These are phyloP conservation scores for Sodiomyces alkalinus DNA, from an alignment of 2,329 filamentous ascomycete species.

Conservation along the genomic window DNA sequence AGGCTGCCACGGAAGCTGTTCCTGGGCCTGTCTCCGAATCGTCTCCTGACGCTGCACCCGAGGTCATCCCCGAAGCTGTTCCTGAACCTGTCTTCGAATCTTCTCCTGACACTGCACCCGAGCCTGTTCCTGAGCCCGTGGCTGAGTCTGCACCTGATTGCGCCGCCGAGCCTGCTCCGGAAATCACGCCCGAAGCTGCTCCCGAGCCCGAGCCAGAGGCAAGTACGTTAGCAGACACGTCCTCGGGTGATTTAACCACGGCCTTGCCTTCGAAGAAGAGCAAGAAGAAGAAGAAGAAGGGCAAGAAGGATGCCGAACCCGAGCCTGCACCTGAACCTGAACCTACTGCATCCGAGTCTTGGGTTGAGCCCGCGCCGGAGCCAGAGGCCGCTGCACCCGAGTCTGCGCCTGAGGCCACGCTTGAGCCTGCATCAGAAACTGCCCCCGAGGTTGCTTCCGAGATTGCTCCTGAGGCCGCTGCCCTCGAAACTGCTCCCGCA, in stretches of 20 bases:
- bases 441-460: too few relatives aligned
- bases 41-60: too few relatives aligned
- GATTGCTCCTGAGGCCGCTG: too few relatives aligned
- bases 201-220: constrained; percentile 1
- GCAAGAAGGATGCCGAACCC: neutral
- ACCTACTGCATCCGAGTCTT: too few relatives aligned
- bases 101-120: neutral
- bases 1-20: too few relatives aligned
- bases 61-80: too few relatives aligned
- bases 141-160: constrained; percentile 4
- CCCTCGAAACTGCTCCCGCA: constrained; percentile 5
- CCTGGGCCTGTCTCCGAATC: too few relatives aligned
- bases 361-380: neutral
- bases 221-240: neutral
- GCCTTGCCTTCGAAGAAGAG: constrained; percentile 2
- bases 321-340: too few relatives aligned
- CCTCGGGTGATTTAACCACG: neutral
- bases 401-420: neutral
- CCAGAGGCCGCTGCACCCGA: neutral
- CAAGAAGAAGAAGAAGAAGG: constrained; percentile 3
- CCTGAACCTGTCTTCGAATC: too few relatives aligned
- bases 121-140: constrained; percentile 3
- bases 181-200: constrained; percentile 2
- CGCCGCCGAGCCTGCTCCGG: constrained; percentile 1
- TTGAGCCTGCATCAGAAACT: too few relatives aligned